Conservation (phyloP, 257 asterid genomes). For the Gardenia jasminoides region DNA sequence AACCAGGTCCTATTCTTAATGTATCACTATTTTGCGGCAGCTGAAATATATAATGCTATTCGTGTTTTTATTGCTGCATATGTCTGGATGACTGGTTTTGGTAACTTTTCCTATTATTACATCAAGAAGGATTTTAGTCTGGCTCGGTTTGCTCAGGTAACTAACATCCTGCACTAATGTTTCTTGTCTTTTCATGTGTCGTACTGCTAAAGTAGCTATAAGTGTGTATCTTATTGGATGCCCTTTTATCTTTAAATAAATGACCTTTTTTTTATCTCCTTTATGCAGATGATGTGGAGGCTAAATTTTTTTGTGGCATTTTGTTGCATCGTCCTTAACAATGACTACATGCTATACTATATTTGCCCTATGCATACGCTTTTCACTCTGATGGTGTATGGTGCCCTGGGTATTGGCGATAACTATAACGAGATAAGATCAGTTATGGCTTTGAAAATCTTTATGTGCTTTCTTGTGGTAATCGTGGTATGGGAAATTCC, state of each 20-base stretch:
- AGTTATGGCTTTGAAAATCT: slow-evolving; percentile 70
- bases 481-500: slow-evolving; percentile 95
- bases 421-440: slow-evolving; percentile 82
- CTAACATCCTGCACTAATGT: background rate
- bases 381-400: slow-evolving; percentile 94
- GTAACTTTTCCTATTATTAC: slow-evolving; percentile 95
- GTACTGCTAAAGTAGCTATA: background rate
- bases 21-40: slow-evolving; percentile 98
- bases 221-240: background rate
- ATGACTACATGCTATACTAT: slow-evolving; percentile 89
- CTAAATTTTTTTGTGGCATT: slow-evolving; percentile 91
- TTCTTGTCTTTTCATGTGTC: background rate
- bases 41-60: slow-evolving; percentile 92
- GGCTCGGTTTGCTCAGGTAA: slow-evolving; percentile 96
- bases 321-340: slow-evolving; percentile 83
- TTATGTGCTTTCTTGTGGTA: slow-evolving; percentile 77
- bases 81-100: slow-evolving; percentile 99
- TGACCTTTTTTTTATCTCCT: slow-evolving; percentile 15
- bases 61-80: slow-evolving; percentile 97
- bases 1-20: slow-evolving; percentile 82
- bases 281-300: slow-evolving; percentile 99
- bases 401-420: slow-evolving; percentile 96
- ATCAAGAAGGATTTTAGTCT: slow-evolving; percentile 88
- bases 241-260: background rate
- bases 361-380: slow-evolving; percentile 99